Conservation (phyloP, 306 rosid genomes). For the Cicer arietinum region DNA sequence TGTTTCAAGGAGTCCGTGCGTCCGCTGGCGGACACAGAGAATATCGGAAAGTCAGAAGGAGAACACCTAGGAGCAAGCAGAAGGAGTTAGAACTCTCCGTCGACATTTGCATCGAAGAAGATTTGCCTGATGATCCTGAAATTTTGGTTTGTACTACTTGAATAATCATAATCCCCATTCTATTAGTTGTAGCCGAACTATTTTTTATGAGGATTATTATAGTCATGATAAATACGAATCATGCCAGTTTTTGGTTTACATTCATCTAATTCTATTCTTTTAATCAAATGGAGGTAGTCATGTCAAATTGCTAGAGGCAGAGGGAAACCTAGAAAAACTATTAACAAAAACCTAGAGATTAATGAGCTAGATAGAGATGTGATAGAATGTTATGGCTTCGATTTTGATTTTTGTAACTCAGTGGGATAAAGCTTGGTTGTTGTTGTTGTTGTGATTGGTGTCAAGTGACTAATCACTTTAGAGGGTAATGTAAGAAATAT, state of each 20-base stretch:
- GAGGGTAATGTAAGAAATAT: not conserved
- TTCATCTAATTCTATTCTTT: too few species aligned
- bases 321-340: too few species aligned
- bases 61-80: constrained; percentile 53
- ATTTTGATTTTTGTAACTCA: too few species aligned
- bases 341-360: too few species aligned
- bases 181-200: not conserved
- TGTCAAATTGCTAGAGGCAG: too few species aligned
- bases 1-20: not conserved
- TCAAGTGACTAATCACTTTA: not conserved
- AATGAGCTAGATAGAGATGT: too few species aligned
- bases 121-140: constrained; percentile 79
- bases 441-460: too few species aligned
- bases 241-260: too few species aligned
- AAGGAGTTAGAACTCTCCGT: constrained; percentile 73
- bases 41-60: constrained; percentile 66
- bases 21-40: constrained; percentile 49
- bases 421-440: too few species aligned
- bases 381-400: too few species aligned
- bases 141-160: constrained; percentile 46
- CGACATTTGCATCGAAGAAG: constrained; percentile 72
- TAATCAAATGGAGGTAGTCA: too few species aligned
- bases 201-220: not conserved
- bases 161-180: not conserved
- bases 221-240: not conserved